phyloP scores from a whole-genome alignment of 495 filamentous ascomycete genomes.

The Daldinia caldariorum region DNA sequence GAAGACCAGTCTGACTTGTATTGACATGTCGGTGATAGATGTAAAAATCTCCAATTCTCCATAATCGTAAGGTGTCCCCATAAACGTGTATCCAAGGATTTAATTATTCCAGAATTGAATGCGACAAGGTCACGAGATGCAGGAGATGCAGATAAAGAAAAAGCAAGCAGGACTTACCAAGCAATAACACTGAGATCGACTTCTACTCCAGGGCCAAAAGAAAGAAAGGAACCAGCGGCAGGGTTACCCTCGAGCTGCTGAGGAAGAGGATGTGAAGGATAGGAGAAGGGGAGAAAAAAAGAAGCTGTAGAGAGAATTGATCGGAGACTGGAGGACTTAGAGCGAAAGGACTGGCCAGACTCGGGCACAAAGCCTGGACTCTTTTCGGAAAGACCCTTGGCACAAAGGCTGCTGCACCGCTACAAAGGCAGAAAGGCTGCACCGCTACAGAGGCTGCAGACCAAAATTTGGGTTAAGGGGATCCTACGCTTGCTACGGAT shows the following conservation, averaged over 20 bases:
- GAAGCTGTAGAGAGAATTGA: constrained; percentile 35
- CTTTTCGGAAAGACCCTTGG: constrained; percentile 44
- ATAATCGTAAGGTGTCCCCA: constrained; percentile 12
- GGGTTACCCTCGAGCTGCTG: constrained; percentile 40
- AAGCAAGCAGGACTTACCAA: constrained; percentile 32
- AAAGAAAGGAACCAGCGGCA: constrained; percentile 45
- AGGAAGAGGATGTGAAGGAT: constrained; percentile 36
- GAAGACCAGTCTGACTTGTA: constrained; percentile 6
- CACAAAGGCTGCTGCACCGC: constrained; percentile 24
- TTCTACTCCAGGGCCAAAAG: constrained; percentile 45
- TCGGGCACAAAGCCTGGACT: constrained; percentile 40
- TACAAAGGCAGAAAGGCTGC: constrained; percentile 27
- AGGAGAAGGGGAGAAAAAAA: constrained; percentile 20
- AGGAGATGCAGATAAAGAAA: background rate
- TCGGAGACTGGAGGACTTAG: background rate
- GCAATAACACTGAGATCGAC: constrained; percentile 39
- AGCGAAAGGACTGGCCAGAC: constrained; percentile 18
- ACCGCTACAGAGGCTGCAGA: constrained; percentile 15
- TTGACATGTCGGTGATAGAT: constrained; percentile 27
- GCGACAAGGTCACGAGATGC: constrained; percentile 12
- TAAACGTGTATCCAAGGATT: constrained; percentile 10
- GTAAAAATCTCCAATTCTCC: constrained; percentile 6
- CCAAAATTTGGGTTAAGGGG: constrained; percentile 17
- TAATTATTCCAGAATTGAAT: constrained; percentile 15
- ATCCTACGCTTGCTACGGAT: constrained; percentile 7